Evolutionary conservation across 225 moss, liverwort and hornwort species (phyloP), one percentile per base, ranked within the genome.

Genomic region (Bryoerythrophyllum caledonicum): DNA sequence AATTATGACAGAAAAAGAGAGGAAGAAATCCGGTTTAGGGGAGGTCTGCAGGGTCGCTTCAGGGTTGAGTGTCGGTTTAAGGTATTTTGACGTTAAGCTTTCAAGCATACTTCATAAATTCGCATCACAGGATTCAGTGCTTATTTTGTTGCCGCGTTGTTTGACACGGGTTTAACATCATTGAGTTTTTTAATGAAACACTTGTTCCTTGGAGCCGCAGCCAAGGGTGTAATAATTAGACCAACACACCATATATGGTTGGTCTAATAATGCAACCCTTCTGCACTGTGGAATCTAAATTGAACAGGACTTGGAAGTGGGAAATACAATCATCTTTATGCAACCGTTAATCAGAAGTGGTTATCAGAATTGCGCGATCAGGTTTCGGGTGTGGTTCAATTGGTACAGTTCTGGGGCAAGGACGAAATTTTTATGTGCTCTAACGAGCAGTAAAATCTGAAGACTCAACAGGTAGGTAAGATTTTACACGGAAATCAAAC

Each of bases 391-490:
- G 56, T 30, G 43, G 55, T 4, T 70, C 37, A 40, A 60, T 26
- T 1, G 8, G 43, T 43, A 51, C 65, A 78, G 58, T 43, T 70
- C 8, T 58, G 52, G 52, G n/a, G 8, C 25, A 41, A 65, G 70
- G 70, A 78, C 53, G 1, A 51, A 82, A 74, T n/a, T 70, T 43
- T 60, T 59, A 51, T 24, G 70, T 58, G 6, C 35, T 57, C 71
- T 46, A 65, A 65, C 1, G 7, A 61, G 16, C 48, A 17, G 76
- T 55, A 63, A 17, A 51, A 69, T 51, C 48, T 74, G 49, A 10
- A 23, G 40, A 57, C 43, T 32, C 20, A 35, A 58, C 63, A 54
- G 69, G 70, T 65, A 64, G 65, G 74, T 74, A 49, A 52, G 63
- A 70, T 78, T 73, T 49, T 14, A 10, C 8, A 28, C 12, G 4